Base-by-base conservation (phyloP, 2,329 filamentous ascomycete species). In the Fusarium xylarioides region DNA sequence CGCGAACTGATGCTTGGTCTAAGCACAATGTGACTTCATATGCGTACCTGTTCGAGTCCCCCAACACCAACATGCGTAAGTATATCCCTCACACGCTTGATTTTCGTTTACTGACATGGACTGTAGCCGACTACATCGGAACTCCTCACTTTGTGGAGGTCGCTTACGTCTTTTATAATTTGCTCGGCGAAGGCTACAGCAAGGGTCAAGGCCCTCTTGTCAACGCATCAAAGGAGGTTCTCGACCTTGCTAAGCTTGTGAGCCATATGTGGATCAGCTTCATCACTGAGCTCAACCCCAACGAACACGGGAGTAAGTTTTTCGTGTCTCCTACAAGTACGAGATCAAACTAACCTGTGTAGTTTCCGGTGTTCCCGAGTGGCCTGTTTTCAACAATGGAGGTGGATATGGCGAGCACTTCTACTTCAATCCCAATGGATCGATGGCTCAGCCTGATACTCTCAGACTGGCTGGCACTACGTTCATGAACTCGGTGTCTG, bases 1-100 rank as follows among this genome's bases (percentile, higher is more conserved):
- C 85, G 40, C 85, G 87, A 5, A 87, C 86, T 67, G 82, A 89
- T 75, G 82, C 83, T 7, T 90, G 87, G 87, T 82, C 86, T 12
- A 82, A 82, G 21, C 78, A 83, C 21, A 82, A 82, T 11, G 77
- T 87, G 6, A 80, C 86, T 19, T 87, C 88, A 12, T 91, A 89
- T 80, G 89, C 86, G 19, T 87, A 87, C 76, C 76, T 82, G 30
- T 87, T 86, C 61, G 82, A 87, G 65, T 83, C 85, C 0, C 78
- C 71, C 2, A 65, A 64, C 21, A 69, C 62, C 12, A 61, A 53
- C 19, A 62, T 60, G 43, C 35, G 72, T 76, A 56, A 70, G 63
- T 54, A 15, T 16, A 11, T 7, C 12, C 8, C 26, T 14, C 14
- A 19, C 16, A 5, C 1, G 3, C 3, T 18, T 1, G 2, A 11